Evolutionary conservation across 1,284 basidiomycete species (phyloP).

Genomic region (Heterobasidion irregulare): DNA sequence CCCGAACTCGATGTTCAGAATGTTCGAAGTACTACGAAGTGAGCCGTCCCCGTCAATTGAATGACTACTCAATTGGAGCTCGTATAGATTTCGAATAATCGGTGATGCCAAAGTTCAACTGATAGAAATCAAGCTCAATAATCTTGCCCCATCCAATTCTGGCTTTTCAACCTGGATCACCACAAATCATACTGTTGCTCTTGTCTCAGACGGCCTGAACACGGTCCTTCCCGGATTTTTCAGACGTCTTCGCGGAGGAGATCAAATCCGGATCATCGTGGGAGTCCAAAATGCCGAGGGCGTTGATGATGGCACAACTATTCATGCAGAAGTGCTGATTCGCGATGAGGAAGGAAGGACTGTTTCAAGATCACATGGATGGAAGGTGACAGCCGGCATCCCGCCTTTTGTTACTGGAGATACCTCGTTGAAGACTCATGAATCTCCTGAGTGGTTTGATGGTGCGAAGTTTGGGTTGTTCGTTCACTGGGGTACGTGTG

Average conservation of each 20-base stretch:
- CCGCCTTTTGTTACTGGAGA: slow-evolving; percentile 31
- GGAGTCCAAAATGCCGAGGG: slow-evolving; percentile 13
- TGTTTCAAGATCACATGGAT: slow-evolving; percentile 21
- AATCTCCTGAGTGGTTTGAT: slow-evolving; percentile 42
- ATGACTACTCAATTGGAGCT: too few relatives aligned
- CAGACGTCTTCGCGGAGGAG: slow-evolving; percentile 17
- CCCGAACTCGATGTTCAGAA: not conserved
- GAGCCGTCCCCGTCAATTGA: not conserved
- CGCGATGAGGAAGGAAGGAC: slow-evolving; percentile 23
- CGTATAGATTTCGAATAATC: too few relatives aligned
- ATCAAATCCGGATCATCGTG: slow-evolving; percentile 18
- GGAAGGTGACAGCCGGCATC: slow-evolving; percentile 26
- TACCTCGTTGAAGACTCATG: slow-evolving; percentile 30
- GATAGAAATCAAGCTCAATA: slow-evolving; percentile 17
- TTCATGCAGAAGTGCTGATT: slow-evolving; percentile 20
- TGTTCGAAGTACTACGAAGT: not conserved
- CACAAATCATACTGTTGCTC: slow-evolving; percentile 7
- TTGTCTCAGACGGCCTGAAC: slow-evolving; percentile 11
- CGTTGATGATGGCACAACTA: slow-evolving; percentile 12
- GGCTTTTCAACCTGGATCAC: slow-evolving; percentile 12
- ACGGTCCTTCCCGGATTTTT: slow-evolving; percentile 17
- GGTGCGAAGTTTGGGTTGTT: not conserved
- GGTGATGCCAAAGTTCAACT: not conserved
- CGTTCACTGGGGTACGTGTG: not conserved
- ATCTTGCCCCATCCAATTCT: slow-evolving; percentile 13